Conservation (phyloP, 805 yeast species). For the Maudiozyma serrabonitensis region DNA sequence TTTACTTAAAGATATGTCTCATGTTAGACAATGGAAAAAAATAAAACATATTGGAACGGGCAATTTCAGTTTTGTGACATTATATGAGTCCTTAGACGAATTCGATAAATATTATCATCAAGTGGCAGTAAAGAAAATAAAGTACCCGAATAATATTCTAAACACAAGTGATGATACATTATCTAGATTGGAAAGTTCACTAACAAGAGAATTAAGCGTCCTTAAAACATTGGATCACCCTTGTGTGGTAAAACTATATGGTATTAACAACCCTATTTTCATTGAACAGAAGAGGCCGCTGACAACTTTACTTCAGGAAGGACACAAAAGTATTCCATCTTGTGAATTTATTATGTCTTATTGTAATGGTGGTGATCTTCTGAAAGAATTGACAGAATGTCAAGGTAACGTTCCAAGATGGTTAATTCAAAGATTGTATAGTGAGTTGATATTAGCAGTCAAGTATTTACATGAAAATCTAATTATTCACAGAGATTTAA, state of each 20-base stretch:
- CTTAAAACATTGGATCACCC: constrained; percentile 54
- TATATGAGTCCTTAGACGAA: constrained; percentile 31
- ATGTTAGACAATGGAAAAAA: constrained; percentile 27
- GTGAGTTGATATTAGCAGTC: constrained; percentile 63
- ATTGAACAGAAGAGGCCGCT: constrained; percentile 22
- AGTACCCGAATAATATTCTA: constrained; percentile 28
- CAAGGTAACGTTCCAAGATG: constrained; percentile 37
- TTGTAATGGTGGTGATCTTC: constrained; percentile 79
- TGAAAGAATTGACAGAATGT: constrained; percentile 43
- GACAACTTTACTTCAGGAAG: constrained; percentile 20
- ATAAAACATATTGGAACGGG: constrained; percentile 51
- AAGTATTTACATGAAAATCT: constrained; percentile 55
- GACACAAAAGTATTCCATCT: constrained; percentile 23
- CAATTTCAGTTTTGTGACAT: constrained; percentile 54
- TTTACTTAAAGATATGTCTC: constrained; percentile 8
- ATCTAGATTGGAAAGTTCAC: constrained; percentile 48
- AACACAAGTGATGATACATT: constrained; percentile 35
- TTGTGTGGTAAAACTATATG: constrained; percentile 53
- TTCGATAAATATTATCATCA: constrained; percentile 7
- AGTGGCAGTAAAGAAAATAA: constrained; percentile 67
- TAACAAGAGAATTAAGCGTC: constrained; percentile 66
- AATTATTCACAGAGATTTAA: constrained; percentile 85
- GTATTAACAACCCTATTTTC: constrained; percentile 28
- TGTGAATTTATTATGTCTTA: constrained; percentile 57
- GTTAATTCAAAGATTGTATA: constrained; percentile 51